Evolutionary conservation across 106 monocot species (phyloP).

Genomic region (Xerophyta viscosa): DNA sequence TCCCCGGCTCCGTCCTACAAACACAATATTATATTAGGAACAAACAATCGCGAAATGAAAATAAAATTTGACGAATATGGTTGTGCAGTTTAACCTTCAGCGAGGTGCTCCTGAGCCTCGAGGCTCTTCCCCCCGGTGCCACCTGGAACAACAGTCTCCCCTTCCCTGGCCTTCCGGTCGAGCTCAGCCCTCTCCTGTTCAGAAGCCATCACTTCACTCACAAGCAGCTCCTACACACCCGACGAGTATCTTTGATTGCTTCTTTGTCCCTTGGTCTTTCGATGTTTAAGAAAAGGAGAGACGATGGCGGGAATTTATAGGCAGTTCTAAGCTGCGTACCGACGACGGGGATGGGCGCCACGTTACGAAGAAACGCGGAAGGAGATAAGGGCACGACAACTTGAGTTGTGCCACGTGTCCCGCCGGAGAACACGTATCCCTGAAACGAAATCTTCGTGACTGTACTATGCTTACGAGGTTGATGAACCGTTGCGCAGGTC

Average conservation of each 20-base stretch:
- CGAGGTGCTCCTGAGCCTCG: conserved; percentile 30
- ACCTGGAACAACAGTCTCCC: conserved; percentile 29
- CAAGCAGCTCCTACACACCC: background rate
- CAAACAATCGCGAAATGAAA: background rate
- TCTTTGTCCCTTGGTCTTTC: no score
- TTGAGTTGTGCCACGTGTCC: no score
- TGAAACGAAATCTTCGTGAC: no score
- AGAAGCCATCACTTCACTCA: conserved; percentile 2
- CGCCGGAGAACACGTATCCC: no score
- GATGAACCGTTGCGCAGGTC: no score
- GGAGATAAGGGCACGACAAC: no score
- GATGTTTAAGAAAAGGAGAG: no score
- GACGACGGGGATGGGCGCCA: no score
- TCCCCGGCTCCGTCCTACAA: conserved; percentile 27
- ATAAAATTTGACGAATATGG: background rate
- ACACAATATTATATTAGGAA: background rate
- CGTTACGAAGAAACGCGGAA: background rate
- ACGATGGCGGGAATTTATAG: conserved; percentile 11
- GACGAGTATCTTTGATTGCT: no score
- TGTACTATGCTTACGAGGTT: no score
- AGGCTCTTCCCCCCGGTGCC: conserved; percentile 42
- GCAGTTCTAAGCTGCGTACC: no score
- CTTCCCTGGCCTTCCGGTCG: conserved; percentile 16
- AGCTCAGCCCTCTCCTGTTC: conserved; percentile 20
- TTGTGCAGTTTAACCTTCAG: conserved; percentile 12